phyloP scores from a whole-genome alignment of 1,284 basidiomycete species.

The Sporisorium graminicola region DNA sequence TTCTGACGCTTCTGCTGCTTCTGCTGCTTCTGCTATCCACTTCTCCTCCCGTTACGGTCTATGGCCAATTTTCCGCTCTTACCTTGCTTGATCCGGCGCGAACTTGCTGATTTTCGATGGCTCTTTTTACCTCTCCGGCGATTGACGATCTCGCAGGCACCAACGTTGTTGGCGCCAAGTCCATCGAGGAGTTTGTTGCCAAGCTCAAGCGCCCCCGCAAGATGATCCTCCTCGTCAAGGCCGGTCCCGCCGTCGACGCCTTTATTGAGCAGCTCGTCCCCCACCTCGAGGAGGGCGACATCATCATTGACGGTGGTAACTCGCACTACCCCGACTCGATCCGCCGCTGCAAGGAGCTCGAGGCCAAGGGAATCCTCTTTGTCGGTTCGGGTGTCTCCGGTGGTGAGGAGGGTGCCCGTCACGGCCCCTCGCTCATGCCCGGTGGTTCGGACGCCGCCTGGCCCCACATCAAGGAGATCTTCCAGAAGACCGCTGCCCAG shows the following conservation, averaged over 20 bases:
- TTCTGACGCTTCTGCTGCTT: slow-evolving; percentile 68
- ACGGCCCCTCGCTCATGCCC: slow-evolving; percentile 99
- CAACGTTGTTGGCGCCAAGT: slow-evolving; percentile 93
- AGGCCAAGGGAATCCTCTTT: slow-evolving; percentile 92
- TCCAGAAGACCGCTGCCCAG: slow-evolving; percentile 97
- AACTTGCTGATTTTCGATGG: slow-evolving; percentile 1
- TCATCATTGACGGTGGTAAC: slow-evolving; percentile 99
- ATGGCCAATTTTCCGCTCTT: background rate
- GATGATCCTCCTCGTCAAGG: slow-evolving; percentile 93
- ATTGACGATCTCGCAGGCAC: slow-evolving; percentile 75
- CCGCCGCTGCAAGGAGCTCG: slow-evolving; percentile 91
- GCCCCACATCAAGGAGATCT: slow-evolving; percentile 97
- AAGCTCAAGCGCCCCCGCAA: slow-evolving; percentile 76
- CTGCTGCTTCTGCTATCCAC: too few species aligned
- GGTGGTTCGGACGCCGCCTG: slow-evolving; percentile 94
- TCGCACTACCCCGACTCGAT: slow-evolving; percentile 99
- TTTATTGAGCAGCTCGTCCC: slow-evolving; percentile 75
- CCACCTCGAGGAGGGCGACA: slow-evolving; percentile 79
- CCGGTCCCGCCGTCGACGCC: slow-evolving; percentile 75
- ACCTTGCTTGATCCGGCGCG: background rate
- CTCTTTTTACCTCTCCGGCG: background rate
- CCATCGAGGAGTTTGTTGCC: slow-evolving; percentile 83
- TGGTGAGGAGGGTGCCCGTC: slow-evolving; percentile 97
- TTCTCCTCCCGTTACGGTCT: background rate
- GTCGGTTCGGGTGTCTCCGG: slow-evolving; percentile 99